Evolutionary conservation across 129 eudicot species (phyloP).

Genomic region (Chrysanthemum makinoi): DNA sequence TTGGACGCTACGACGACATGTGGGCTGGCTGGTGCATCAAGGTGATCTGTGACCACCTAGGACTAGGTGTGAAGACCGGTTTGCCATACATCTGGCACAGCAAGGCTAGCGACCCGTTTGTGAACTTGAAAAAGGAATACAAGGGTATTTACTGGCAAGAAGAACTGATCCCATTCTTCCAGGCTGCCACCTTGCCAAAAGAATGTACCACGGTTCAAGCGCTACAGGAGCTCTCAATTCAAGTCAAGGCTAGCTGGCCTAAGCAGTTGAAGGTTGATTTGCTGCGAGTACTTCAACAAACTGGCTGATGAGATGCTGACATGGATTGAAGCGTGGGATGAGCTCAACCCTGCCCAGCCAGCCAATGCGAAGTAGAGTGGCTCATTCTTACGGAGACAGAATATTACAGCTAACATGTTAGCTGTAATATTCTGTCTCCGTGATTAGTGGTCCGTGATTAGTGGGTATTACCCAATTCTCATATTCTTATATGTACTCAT

Average conservation of each 20-base stretch:
- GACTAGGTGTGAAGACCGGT: conserved; percentile 54
- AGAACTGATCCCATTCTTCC: conserved; percentile 58
- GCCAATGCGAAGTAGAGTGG: conserved; percentile 38
- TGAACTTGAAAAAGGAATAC: conserved; percentile 65
- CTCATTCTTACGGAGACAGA: not conserved
- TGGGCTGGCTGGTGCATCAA: conserved; percentile 78
- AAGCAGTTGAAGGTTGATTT: too few species aligned
- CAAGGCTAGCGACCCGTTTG: conserved; percentile 69
- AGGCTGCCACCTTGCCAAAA: conserved; percentile 40
- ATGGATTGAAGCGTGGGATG: conserved; percentile 68
- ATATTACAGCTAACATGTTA: too few species aligned
- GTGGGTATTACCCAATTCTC: too few species aligned
- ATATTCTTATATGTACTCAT: too few species aligned
- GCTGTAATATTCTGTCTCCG: too few species aligned
- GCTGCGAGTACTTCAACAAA: conserved; percentile 48
- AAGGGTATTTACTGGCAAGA: conserved; percentile 70
- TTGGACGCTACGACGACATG: conserved; percentile 62
- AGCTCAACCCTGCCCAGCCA: conserved; percentile 43
- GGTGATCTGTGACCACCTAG: conserved; percentile 64
- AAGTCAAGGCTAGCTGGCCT: conserved; percentile 55
- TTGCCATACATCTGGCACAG: conserved; percentile 71
- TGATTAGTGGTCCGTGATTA: too few species aligned
- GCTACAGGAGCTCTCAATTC: conserved; percentile 56
- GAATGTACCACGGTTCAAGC: conserved; percentile 58
- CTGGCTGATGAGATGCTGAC: conserved; percentile 61